phyloP scores from a whole-genome alignment of 441 rosid genomes.

The Codiaeum variegatum region DNA sequence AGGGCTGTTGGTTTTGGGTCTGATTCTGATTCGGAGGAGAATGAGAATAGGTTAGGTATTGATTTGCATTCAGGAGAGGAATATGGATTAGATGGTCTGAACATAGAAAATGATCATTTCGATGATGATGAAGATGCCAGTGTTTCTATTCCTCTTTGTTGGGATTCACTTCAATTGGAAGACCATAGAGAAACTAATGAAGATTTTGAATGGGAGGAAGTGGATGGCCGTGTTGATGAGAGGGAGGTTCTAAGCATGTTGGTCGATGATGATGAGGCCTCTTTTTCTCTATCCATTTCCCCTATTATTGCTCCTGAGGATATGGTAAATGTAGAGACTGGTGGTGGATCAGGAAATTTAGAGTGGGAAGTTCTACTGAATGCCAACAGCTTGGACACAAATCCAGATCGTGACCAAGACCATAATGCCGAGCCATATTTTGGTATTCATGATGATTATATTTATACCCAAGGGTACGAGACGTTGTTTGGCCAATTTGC shows the following conservation, averaged over 20 bases:
- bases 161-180: constrained; percentile 70
- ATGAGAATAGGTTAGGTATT: constrained; percentile 27
- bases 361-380: constrained; percentile 83
- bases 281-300: constrained; percentile 45
- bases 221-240: constrained; percentile 59
- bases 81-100: constrained; percentile 24
- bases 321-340: constrained; percentile 36
- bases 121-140: constrained; percentile 43
- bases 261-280: constrained; percentile 48
- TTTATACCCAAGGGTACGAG: constrained; percentile 57
- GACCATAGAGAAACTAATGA: constrained; percentile 54
- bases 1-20: constrained; percentile 41
- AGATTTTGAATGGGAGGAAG: constrained; percentile 95
- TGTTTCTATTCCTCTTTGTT: constrained; percentile 49
- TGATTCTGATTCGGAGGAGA: constrained; percentile 46
- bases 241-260: constrained; percentile 58
- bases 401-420: constrained; percentile 36
- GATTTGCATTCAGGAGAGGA: constrained; percentile 49
- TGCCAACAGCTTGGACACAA: constrained; percentile 48
- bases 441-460: constrained; percentile 49
- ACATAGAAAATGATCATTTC: constrained; percentile 12
- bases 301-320: constrained; percentile 51
- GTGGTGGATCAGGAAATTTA: constrained; percentile 40
- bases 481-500: constrained; percentile 65
- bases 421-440: constrained; percentile 38